phyloP scores from a whole-genome alignment of 768 basidiomycete genomes.

The Arthromyces matolae region DNA sequence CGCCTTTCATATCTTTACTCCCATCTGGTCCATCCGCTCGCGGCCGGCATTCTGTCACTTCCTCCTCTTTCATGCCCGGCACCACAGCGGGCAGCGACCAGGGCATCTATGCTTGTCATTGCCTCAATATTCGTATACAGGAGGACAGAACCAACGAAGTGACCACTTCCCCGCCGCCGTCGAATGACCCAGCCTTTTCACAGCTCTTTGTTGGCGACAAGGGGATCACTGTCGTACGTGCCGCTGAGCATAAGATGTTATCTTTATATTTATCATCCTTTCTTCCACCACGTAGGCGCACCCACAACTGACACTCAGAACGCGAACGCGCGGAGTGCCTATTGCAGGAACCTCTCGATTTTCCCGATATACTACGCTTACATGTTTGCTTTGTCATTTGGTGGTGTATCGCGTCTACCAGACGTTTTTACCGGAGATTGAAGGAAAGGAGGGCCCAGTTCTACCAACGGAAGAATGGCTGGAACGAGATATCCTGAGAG shows the following conservation, averaged over 20 bases:
- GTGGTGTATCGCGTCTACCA: constrained; percentile 69
- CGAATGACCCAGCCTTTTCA: constrained; percentile 40
- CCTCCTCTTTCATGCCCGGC: constrained; percentile 27
- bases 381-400: constrained; percentile 65
- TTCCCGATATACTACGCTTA: constrained; percentile 60
- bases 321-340: constrained; percentile 42
- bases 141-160: constrained; percentile 30
- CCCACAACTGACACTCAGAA: constrained; percentile 67
- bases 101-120: constrained; percentile 54
- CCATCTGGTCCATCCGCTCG: constrained; percentile 14
- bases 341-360: constrained; percentile 44
- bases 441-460: constrained; percentile 59
- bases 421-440: constrained; percentile 50
- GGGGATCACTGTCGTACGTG: constrained; percentile 62
- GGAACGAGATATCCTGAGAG: constrained; percentile 68
- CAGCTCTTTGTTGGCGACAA: constrained; percentile 63
- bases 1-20: constrained; percentile 20
- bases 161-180: constrained; percentile 33
- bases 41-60: constrained; percentile 2
- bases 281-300: constrained; percentile 61
- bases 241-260: constrained; percentile 1
- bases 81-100: constrained; percentile 18
- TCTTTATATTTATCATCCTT: constrained; percentile 9
- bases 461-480: constrained; percentile 75
- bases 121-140: constrained; percentile 65